These are phyloP conservation scores for Melampsora occidentalis DNA, from an alignment of 1,284 basidiomycete genomes.

Conservation along the genomic window DNA sequence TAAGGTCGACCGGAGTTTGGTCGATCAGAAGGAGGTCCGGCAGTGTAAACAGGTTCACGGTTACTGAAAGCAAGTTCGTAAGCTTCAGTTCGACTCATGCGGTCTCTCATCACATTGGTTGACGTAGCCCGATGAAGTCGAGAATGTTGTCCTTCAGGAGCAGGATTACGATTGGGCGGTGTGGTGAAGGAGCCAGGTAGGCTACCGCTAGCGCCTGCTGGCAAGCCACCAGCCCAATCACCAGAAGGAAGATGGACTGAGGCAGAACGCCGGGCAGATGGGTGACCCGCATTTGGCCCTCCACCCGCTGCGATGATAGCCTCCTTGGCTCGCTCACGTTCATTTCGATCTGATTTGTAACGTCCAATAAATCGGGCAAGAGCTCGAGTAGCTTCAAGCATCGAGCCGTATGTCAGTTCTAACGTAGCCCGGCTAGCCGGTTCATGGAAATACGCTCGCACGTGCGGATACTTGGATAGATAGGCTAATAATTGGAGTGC, in stretches of 20 bases:
- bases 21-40: slow-evolving; percentile 4
- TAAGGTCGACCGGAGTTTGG: neutral
- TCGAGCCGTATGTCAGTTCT: slow-evolving; percentile 41
- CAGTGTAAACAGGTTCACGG: neutral
- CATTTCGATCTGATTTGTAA: slow-evolving; percentile 35
- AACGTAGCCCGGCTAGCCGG: slow-evolving; percentile 35
- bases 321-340: slow-evolving; percentile 44
- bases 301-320: slow-evolving; percentile 47
- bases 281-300: neutral
- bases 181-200: neutral
- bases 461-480: slow-evolving; percentile 95
- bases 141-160: neutral
- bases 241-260: slow-evolving; percentile 22
- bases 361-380: slow-evolving; percentile 33
- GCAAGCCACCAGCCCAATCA: slow-evolving; percentile 1
- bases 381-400: slow-evolving; percentile 29
- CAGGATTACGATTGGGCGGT: slow-evolving; percentile 8
- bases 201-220: neutral
- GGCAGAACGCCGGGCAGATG: slow-evolving; percentile 18
- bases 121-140: slow-evolving; percentile 29
- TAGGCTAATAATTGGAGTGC: slow-evolving; percentile 91
- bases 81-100: slow-evolving; percentile 31
- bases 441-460: slow-evolving; percentile 86
- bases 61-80: neutral
- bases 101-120: slow-evolving; percentile 26